These are phyloP conservation scores for Cytospora leucostoma DNA, from an alignment of 2,329 filamentous ascomycete genomes.

Conservation along the genomic window DNA sequence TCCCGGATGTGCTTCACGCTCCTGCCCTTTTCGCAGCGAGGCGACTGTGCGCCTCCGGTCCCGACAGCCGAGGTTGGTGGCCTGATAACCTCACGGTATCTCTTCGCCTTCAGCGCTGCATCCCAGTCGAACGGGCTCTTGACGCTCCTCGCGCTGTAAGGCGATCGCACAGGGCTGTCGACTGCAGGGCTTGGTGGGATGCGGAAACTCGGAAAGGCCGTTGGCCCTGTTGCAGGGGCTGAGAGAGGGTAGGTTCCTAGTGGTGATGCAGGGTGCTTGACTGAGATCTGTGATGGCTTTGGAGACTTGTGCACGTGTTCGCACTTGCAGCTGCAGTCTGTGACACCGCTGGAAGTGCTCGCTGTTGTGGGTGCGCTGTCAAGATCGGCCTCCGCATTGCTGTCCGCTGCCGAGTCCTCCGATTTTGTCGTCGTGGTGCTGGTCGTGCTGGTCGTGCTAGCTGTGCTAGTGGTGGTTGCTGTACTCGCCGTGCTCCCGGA, in stretches of 20 bases:
- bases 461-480: conserved; percentile 40
- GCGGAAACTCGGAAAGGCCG: conserved; percentile 67
- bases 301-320: conserved; percentile 55
- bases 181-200: conserved; percentile 73
- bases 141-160: conserved; percentile 68
- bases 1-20: conserved; percentile 75
- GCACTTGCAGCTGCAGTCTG: conserved; percentile 59
- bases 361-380: conserved; percentile 58
- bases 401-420: conserved; percentile 38
- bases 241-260: conserved; percentile 55
- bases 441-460: conserved; percentile 48
- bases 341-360: conserved; percentile 48
- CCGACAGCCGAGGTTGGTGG: conserved; percentile 32
- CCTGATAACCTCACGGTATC: conserved; percentile 60
- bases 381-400: conserved; percentile 31
- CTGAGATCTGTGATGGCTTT: conserved; percentile 34
- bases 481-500: conserved; percentile 30
- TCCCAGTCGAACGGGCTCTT: conserved; percentile 81
- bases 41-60: conserved; percentile 12
- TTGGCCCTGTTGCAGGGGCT: conserved; percentile 60
- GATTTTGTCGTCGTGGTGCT: conserved; percentile 47
- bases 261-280: conserved; percentile 23
- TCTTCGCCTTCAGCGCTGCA: conserved; percentile 64
- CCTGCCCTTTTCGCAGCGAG: conserved; percentile 56
- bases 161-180: conserved; percentile 74